Evolutionary conservation across 768 basidiomycete genomes (phyloP), one percentile per base, ranked within the genome.

Genomic region (Melanogaster broomeanus): DNA sequence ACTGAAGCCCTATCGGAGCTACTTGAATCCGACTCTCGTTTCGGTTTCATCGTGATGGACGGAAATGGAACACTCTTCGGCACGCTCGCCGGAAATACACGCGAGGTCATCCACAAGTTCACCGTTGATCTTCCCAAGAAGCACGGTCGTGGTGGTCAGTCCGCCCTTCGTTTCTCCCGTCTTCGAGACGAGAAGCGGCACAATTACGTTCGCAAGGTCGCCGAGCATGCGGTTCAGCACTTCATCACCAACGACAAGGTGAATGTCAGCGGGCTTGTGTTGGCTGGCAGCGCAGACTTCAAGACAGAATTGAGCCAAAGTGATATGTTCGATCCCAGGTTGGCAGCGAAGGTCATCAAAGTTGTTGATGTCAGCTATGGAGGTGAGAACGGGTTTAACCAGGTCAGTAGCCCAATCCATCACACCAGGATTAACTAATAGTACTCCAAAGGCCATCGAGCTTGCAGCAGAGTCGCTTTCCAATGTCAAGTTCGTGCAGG

Each of bases 21-120:
- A 42, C 82, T 99, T 56, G 96, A 98, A 72, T 94, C 91, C 18
- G 97, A 99, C 70, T 90, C 91, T 59, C 90, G 92, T 65, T 99
- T 98, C 70, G 97, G 94, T 25, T 99, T 99, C 79, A 97, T 99
- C 70, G 93, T 98, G 66, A 98, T 98, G 96, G 96, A 97, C 64
- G 92, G 93, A 77, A 98, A 97, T 71, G 96, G 96, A 33, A 90
- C 93, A 6, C 86, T 99, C 31, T 98, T 98, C 62, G 97, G 97
- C 51, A 90, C 89, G 4, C 83, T 99, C 49, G 85, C 96, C 0
- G 97, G 97, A 42, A 98, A 98, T 73, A 96, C 97, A 18, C 93
- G 97, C 57, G 95, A 98, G 59, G 84, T 99, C 46, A 79, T 96
- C 50, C 97, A 99, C 77, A 98, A 98, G 73, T 98, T 98, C 77